Conservation (phyloP, 2,329 filamentous ascomycete genomes). For the Incumbomyces delicatus region DNA sequence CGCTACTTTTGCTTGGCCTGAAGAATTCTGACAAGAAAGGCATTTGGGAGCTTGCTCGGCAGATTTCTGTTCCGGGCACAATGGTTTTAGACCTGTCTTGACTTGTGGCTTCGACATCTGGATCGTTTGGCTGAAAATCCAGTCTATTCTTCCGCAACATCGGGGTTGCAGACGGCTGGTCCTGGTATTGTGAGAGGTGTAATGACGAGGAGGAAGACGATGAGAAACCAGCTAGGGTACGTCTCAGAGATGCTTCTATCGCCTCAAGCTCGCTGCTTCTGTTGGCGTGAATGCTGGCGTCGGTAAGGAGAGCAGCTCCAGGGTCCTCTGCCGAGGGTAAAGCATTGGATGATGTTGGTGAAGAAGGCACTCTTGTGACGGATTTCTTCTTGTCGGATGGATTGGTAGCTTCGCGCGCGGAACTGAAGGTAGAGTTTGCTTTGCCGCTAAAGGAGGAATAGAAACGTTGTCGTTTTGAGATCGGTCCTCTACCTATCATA, state of each 20-base stretch:
- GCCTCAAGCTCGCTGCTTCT: not conserved
- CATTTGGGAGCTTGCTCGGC: slow-evolving; percentile 2
- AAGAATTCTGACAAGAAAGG: not conserved
- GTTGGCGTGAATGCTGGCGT: not conserved
- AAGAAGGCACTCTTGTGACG: not conserved
- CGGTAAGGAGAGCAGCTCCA: not conserved
- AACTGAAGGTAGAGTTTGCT: not conserved
- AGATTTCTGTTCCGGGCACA: not conserved
- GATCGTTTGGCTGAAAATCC: not conserved
- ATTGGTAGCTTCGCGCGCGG: not conserved
- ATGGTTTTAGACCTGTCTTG: not conserved
- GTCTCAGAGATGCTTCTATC: slow-evolving; percentile 4
- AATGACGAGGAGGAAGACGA: not conserved
- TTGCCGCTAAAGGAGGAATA: not conserved
- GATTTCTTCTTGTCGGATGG: not conserved
- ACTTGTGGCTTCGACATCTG: not conserved
- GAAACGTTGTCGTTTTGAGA: slow-evolving; percentile 3
- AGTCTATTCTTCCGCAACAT: not conserved
- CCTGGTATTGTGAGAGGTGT: not conserved
- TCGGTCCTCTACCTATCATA: not conserved
- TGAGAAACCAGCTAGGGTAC: not conserved
- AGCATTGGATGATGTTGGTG: not conserved
- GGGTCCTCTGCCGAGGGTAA: not conserved
- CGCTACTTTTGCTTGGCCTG: not conserved
- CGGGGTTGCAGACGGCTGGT: not conserved